These are phyloP conservation scores for Peniophora sp. DNA, from an alignment of 1,284 basidiomycete species.

Conservation along the genomic window DNA sequence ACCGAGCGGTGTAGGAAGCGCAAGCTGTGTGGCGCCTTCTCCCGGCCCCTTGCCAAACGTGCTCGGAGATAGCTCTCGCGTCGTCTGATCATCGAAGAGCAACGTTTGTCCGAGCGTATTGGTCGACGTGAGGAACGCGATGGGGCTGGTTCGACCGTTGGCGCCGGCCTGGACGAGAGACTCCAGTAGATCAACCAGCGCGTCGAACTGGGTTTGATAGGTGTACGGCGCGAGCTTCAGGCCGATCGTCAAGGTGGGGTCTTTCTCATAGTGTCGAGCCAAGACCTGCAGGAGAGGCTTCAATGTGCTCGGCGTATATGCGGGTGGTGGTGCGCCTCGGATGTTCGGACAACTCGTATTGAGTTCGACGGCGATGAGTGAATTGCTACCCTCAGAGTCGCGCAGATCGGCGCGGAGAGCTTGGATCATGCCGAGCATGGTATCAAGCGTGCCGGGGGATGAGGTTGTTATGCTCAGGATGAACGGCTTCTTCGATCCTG, in stretches of 20 bases:
- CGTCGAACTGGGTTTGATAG: slow-evolving; percentile 50
- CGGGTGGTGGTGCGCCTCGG: slow-evolving; percentile 49
- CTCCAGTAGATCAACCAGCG: slow-evolving; percentile 38
- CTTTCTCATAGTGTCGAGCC: slow-evolving; percentile 19
- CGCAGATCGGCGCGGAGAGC: slow-evolving; percentile 38
- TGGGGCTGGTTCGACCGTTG: slow-evolving; percentile 24
- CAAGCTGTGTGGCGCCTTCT: slow-evolving; percentile 24
- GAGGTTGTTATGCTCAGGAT: slow-evolving; percentile 71
- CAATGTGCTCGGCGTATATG: slow-evolving; percentile 45
- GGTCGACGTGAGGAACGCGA: slow-evolving; percentile 38
- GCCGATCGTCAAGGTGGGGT: slow-evolving; percentile 41
- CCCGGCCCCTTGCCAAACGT: not conserved
- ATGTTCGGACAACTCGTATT: slow-evolving; percentile 82
- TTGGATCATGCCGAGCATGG: slow-evolving; percentile 54
- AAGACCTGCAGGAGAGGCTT: slow-evolving; percentile 46
- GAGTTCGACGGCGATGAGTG: slow-evolving; percentile 60
- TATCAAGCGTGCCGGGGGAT: slow-evolving; percentile 35
- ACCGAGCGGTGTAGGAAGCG: slow-evolving; percentile 55
- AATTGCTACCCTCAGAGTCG: slow-evolving; percentile 17
- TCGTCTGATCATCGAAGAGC: slow-evolving; percentile 20
- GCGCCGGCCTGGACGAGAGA: slow-evolving; percentile 16
- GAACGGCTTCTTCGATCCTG: slow-evolving; percentile 48
- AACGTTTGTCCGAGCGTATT: slow-evolving; percentile 19
- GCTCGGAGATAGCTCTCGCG: slow-evolving; percentile 28
- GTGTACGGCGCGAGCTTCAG: slow-evolving; percentile 79